These are phyloP conservation scores for Calonectria fujianensis DNA, from an alignment of 2,329 filamentous ascomycete genomes.

Conservation along the genomic window DNA sequence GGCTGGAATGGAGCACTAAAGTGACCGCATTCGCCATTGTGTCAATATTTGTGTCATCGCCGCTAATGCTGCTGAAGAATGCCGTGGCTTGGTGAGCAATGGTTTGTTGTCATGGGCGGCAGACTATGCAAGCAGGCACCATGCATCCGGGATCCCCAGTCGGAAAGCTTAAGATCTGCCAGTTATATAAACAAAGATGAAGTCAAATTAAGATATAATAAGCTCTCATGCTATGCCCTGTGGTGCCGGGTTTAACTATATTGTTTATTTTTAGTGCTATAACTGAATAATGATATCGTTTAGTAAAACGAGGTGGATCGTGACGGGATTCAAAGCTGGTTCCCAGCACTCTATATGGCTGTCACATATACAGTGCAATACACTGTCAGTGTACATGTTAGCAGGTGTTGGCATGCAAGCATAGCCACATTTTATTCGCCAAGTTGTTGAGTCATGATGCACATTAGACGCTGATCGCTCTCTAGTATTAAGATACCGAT, in stretches of 20 bases:
- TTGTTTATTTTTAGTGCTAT: not conserved
- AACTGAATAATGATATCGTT: not conserved
- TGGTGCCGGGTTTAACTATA: not conserved
- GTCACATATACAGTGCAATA: not conserved
- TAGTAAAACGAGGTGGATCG: not conserved
- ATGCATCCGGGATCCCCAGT: not conserved
- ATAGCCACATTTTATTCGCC: not conserved
- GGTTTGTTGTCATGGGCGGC: not conserved
- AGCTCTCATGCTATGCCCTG: not conserved
- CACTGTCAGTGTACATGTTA: not conserved
- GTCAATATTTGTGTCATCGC: not conserved
- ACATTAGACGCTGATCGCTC: no score
- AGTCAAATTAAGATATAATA: not conserved
- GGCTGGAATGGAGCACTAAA: not conserved
- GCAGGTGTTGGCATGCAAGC: not conserved
- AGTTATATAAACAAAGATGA: not conserved
- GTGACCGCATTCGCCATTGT: not conserved
- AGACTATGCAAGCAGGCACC: not conserved
- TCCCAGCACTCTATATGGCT: not conserved
- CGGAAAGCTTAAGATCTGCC: not conserved
- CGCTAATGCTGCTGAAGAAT: not conserved
- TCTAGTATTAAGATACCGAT: not conserved
- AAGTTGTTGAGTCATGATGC: not conserved
- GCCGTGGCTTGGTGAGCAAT: not conserved
- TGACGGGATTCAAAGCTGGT: not conserved